Base-by-base conservation (phyloP, 225 moss, liverwort and hornwort species). In the Polytrichum formosum region DNA sequence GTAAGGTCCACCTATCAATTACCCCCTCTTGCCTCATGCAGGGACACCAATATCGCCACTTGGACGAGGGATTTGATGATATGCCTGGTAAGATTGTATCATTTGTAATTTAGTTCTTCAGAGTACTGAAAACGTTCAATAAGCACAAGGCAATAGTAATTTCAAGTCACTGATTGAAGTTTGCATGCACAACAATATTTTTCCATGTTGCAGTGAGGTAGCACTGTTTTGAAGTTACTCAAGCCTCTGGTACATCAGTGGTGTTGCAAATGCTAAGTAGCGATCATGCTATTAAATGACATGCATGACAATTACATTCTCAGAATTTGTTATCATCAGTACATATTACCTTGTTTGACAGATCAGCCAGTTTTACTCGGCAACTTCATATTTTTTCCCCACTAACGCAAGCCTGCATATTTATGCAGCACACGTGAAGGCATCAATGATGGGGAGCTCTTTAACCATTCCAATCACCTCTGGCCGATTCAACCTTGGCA, bases 401-500 rank as follows among this genome's bases (percentile, higher is more conserved):
- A 46, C 46, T 46, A 3, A 46, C 13, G 46, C 13, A 16, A 46
- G 46, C 16, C 46, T 46, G 46, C 6, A 59, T 58, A n/a, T 59
- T 59, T 59, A n/a, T 65, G 58, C 84, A 97, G 96, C 96, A 53
- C 96, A 97, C 80, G 97, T 97, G 55, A 97, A 97, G 85, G 90
- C 94, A 29, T 97, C 97, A 53, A 91, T 97, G 94, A 97, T 97
- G 94, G 97, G 97, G 55, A 92, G 92, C 65, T 93, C 94, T 59
- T 76, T 97, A 80, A 94, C 90, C 56, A 81, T 97, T 67, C 97
- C 97, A 65, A 87, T 97, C 66, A 83, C 86, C 60, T 79, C 83
- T 70, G 94, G 97, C 53, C 87, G 91, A 56, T 88, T 94, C 56
- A 89, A 94, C 70, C 89, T 97, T 73, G 97, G 97, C 55, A 92